phyloP scores from a whole-genome alignment of 305 asterid species.

The Ilex paraguariensis region DNA sequence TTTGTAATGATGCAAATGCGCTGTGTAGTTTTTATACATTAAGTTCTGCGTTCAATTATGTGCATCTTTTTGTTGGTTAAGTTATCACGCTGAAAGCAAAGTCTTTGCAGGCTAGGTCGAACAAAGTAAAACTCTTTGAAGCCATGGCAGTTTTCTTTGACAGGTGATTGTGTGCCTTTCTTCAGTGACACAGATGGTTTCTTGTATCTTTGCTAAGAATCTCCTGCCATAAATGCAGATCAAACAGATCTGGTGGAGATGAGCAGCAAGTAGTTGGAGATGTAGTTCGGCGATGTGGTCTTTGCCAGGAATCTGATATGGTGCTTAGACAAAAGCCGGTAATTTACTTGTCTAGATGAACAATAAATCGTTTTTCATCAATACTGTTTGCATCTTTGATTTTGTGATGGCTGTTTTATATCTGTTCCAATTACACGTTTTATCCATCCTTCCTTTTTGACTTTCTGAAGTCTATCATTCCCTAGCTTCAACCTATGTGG shows the following conservation, averaged over 20 bases:
- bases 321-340: conserved; percentile 88
- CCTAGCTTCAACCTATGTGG: too few species aligned
- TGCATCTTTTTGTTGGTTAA: neutral
- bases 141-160: conserved; percentile 90
- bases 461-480: too few species aligned
- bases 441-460: neutral
- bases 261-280: conserved; percentile 61
- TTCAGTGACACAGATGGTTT: conserved; percentile 4
- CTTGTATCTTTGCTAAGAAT: conserved; percentile 14
- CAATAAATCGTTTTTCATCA: neutral
- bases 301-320: conserved; percentile 85
- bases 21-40: too few species aligned
- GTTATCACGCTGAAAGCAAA: neutral
- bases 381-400: neutral
- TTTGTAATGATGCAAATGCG: too few species aligned
- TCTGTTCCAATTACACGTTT: neutral
- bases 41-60: too few species aligned
- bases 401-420: neutral
- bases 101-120: conserved; percentile 64
- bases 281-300: conserved; percentile 72
- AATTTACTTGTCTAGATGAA: conserved; percentile 8
- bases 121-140: conserved; percentile 82
- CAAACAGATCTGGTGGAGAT: conserved; percentile 55
- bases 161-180: conserved; percentile 42
- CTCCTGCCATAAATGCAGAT: conserved; percentile 40